These are phyloP conservation scores for Suillus paluster DNA, from an alignment of 768 basidiomycete genomes.

Conservation along the genomic window DNA sequence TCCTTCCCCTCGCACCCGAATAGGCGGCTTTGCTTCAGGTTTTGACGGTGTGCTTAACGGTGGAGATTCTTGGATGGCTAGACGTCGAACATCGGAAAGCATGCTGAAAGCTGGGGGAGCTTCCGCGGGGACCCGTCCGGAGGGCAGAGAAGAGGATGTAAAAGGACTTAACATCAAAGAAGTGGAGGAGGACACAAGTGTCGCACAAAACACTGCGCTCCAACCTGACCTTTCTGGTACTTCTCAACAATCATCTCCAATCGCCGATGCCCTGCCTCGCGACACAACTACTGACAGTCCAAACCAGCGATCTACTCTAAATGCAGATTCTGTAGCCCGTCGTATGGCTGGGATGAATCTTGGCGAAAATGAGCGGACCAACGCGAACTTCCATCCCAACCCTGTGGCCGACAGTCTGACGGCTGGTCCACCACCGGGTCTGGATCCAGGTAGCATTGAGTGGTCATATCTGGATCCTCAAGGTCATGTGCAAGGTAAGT, in stretches of 20 bases:
- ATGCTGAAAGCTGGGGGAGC: conserved; percentile 44
- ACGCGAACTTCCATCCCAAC: conserved; percentile 10
- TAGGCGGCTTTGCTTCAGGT: conserved; percentile 58
- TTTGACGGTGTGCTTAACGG: conserved; percentile 75
- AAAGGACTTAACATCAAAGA: conserved; percentile 60
- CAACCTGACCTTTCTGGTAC: conserved; percentile 12
- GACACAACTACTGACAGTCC: conserved; percentile 6
- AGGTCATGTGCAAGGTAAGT: conserved; percentile 87
- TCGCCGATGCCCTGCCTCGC: conserved; percentile 13
- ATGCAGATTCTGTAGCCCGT: conserved; percentile 14
- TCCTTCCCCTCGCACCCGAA: conserved; percentile 67
- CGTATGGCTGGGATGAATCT: conserved; percentile 22
- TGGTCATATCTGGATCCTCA: conserved; percentile 95
- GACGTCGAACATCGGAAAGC: conserved; percentile 65
- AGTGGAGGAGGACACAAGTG: conserved; percentile 48
- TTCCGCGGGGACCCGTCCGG: conserved; percentile 43
- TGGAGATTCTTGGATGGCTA: conserved; percentile 71
- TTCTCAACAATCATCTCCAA: conserved; percentile 18
- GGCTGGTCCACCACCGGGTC: conserved; percentile 47
- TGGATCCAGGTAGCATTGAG: conserved; percentile 66
- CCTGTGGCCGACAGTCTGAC: conserved; percentile 19
- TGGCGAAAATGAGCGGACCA: conserved; percentile 14
- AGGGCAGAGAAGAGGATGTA: conserved; percentile 42
- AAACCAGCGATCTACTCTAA: background rate
- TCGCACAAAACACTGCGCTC: conserved; percentile 12